phyloP scores from a whole-genome alignment of 768 basidiomycete genomes.

The Ramaria sp. region DNA sequence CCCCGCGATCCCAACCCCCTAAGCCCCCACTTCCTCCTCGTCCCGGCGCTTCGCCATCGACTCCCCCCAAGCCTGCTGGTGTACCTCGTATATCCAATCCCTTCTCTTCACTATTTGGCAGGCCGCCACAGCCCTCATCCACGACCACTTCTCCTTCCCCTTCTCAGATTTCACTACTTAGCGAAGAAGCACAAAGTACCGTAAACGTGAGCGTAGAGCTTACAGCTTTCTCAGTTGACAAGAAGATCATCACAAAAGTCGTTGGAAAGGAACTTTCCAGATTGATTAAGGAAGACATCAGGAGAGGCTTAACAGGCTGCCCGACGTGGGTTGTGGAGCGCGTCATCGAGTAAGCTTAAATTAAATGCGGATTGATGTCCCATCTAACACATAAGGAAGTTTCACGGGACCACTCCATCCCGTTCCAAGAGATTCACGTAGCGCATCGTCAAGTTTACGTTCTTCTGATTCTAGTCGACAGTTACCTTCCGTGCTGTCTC shows the following conservation, averaged over 20 bases:
- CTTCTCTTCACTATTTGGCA: slow-evolving; percentile 72
- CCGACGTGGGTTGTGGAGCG: slow-evolving; percentile 52
- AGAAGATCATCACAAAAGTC: slow-evolving; percentile 40
- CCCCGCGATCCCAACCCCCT: slow-evolving; percentile 24
- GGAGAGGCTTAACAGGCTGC: slow-evolving; percentile 30
- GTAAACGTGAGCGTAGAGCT: slow-evolving; percentile 37
- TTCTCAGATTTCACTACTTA: slow-evolving; percentile 20
- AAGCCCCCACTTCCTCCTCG: slow-evolving; percentile 40
- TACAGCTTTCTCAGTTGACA: slow-evolving; percentile 47
- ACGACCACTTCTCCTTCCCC: slow-evolving; percentile 23
- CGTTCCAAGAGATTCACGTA: slow-evolving; percentile 29
- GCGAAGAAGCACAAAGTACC: slow-evolving; percentile 11
- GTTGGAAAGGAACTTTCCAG: slow-evolving; percentile 42
- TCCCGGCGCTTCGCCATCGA: slow-evolving; percentile 15
- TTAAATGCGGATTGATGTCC: not conserved
- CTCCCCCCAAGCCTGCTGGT: slow-evolving; percentile 14
- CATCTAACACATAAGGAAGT: slow-evolving; percentile 4
- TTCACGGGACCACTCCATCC: slow-evolving; percentile 48
- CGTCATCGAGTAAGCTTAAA: slow-evolving; percentile 29
- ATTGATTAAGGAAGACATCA: slow-evolving; percentile 45
- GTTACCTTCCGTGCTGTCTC: not conserved
- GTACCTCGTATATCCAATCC: slow-evolving; percentile 53
- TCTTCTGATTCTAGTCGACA: slow-evolving; percentile 20
- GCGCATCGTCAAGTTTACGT: slow-evolving; percentile 18
- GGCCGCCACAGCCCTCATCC: slow-evolving; percentile 21